Base-by-base conservation (phyloP, 1,139 yeast species). In the Diutina pseudorugosa region DNA sequence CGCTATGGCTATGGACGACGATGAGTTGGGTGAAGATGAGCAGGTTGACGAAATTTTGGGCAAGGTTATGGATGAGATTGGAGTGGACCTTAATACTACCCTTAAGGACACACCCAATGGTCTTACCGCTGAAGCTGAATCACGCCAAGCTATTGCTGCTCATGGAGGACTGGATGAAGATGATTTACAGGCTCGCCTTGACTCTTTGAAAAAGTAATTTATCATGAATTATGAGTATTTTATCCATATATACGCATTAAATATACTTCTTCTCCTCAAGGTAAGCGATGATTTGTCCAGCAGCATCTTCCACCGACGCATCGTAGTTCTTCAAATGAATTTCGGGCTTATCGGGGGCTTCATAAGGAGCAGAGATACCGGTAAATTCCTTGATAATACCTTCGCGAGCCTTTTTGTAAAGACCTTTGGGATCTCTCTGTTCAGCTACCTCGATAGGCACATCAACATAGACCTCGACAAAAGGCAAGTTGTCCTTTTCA, bases 291-390 rank as follows among this genome's bases (percentile, higher is more conserved):
- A 91, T 85, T 60, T 77, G 75, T 60, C 77, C 71, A 41, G 95
- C 96, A 59, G 91, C 81, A 63, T 89, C 86, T 71, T 91, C 96
- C 50, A 89, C 78, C 30, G 86, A 70, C 61, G 83, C 77, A 52
- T 68, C 66, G 64, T 84, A 83, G 57, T 93, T 88, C 61, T 79
- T 80, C 64, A 91, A 72, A 64, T 85, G 93, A 57, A 91, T 75
- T 71, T 91, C 98, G 44, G 98, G 87, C 41, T 70, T 64, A 58
- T 78, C 84, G 51, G 98, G 98, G 1, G 87, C 94, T 73, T 91
- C 98, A 66, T 91, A 91, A 43, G 98, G 98, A 16, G 96, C 97
- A 59, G 91, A 83, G 56, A 91, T 84, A 54, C 98, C 98, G 21
- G 98, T 91, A 71, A 91, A 91, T 65, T 91, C 96, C 70, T 88